These are phyloP conservation scores for Paecilomyces niveus DNA, from an alignment of 2,329 filamentous ascomycete species.

Conservation along the genomic window DNA sequence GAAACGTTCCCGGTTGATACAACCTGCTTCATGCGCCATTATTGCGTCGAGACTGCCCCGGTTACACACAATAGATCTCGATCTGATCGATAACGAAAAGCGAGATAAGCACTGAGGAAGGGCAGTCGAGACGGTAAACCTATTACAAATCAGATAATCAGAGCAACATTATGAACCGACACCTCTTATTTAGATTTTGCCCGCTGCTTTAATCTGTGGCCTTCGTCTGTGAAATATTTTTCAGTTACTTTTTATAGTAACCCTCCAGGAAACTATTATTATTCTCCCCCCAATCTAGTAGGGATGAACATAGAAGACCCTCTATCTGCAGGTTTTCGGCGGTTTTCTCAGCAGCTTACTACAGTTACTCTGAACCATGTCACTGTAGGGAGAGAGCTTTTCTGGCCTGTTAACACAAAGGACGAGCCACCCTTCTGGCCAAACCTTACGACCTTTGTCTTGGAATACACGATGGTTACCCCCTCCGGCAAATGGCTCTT, in stretches of 20 bases:
- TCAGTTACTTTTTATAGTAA: background rate
- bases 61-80: background rate
- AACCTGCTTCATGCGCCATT: background rate
- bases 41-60: background rate
- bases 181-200: background rate
- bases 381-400: background rate
- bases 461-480: background rate
- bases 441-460: background rate
- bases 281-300: background rate
- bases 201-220: background rate
- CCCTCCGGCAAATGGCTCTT: background rate
- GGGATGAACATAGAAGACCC: background rate
- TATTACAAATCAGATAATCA: background rate
- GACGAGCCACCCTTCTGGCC: background rate
- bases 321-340: background rate
- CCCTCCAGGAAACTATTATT: background rate
- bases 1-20: background rate
- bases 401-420: background rate
- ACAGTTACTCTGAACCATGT: background rate
- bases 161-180: background rate
- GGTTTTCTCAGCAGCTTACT: background rate
- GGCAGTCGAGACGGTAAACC: background rate
- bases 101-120: background rate
- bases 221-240: background rate
- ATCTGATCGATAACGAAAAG: background rate